phyloP scores from a whole-genome alignment of 257 asterid species.

The Fraxinus pennsylvanica region DNA sequence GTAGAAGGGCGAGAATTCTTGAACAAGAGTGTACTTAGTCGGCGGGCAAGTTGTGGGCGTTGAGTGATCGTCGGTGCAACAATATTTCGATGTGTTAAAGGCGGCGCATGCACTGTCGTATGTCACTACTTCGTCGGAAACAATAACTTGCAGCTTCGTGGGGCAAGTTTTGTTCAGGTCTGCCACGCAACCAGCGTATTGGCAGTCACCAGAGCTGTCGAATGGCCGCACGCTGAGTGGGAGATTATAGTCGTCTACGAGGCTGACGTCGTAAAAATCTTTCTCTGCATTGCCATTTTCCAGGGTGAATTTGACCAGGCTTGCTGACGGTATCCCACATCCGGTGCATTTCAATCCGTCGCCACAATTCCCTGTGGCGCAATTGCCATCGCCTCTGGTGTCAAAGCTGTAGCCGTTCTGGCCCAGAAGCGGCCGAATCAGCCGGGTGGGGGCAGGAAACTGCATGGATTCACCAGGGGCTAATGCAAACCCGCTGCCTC shows the following conservation, averaged over 20 bases:
- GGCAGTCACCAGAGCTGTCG: too few species aligned
- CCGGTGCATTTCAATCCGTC: constrained; percentile 52
- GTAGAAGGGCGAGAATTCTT: constrained; percentile 27
- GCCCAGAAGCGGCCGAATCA: constrained; percentile 98
- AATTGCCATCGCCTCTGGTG: constrained; percentile 54
- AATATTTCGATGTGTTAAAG: constrained; percentile 23
- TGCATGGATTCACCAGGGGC: constrained; percentile 59
- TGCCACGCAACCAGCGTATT: constrained; percentile 43
- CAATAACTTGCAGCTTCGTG: constrained; percentile 36
- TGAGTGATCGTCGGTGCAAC: constrained; percentile 22
- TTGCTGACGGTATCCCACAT: constrained; percentile 72
- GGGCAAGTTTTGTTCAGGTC: constrained; percentile 55
- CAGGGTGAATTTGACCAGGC: constrained; percentile 73
- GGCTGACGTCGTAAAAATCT: constrained; percentile 90
- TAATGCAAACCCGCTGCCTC: constrained; percentile 68
- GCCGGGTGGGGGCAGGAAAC: constrained; percentile 67
- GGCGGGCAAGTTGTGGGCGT: constrained; percentile 21
- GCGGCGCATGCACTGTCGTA: constrained; percentile 36
- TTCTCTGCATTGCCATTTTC: constrained; percentile 26
- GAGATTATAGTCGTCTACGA: constrained; percentile 80
- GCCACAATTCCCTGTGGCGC: constrained; percentile 79
- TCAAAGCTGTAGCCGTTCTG: constrained; percentile 71
- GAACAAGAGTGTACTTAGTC: constrained; percentile 12
- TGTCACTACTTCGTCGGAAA: constrained; percentile 49
- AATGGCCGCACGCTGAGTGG: too few species aligned